Percentiles rank a stretch among this genome's conserved stretches.
Evolutionary conservation across 2,329 filamentous ascomycete genomes (phyloP).

Genomic region (Epichloe gansuensis): DNA sequence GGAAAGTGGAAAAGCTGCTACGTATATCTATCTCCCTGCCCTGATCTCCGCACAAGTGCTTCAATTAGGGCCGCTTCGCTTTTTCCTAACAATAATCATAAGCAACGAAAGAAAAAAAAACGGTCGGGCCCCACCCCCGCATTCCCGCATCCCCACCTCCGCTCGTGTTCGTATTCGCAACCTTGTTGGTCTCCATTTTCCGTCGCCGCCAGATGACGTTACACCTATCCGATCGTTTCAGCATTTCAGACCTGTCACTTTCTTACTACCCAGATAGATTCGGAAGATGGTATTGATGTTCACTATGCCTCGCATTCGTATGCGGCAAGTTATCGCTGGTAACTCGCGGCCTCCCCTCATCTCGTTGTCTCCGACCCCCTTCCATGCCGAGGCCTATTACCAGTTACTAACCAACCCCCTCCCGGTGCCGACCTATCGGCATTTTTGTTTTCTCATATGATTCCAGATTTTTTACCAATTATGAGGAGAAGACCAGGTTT

Average conservation of each 20-base stretch:
- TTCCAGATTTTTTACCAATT: too few species aligned
- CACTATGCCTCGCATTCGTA: background rate
- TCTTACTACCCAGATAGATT: too few species aligned
- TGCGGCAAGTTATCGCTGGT: background rate
- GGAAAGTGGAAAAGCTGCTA: too few species aligned
- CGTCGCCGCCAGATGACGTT: background rate
- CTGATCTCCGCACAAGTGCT: too few species aligned
- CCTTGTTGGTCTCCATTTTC: background rate
- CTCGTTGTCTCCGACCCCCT: background rate
- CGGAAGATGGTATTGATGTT: too few species aligned
- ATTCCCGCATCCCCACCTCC: background rate
- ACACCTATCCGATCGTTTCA: background rate
- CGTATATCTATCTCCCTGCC: too few species aligned
- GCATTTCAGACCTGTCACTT: background rate
- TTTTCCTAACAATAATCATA: too few species aligned
- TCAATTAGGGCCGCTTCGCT: too few species aligned
- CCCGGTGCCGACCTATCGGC: too few species aligned
- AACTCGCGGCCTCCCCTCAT: background rate
- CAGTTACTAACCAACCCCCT: background rate
- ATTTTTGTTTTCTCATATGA: too few species aligned
- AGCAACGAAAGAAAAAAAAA: too few species aligned
- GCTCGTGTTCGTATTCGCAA: background rate
- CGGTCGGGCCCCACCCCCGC: background rate
- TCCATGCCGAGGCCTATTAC: background rate
- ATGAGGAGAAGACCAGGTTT: too few species aligned